phyloP scores from a whole-genome alignment of 352 stramenopile genomes.

The Phytophthora citricola region DNA sequence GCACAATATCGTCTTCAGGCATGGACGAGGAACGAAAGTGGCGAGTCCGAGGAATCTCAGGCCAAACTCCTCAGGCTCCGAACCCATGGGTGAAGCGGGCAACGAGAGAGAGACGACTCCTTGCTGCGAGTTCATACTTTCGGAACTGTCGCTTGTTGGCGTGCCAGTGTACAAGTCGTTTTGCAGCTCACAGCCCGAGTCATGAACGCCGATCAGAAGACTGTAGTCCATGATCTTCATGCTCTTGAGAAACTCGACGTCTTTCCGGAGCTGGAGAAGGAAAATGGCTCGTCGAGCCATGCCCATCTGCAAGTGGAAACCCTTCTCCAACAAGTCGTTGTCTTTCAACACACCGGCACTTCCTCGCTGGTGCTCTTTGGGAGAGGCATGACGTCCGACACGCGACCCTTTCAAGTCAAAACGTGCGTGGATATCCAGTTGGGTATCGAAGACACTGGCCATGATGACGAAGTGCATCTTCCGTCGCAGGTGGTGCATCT shows the following conservation, averaged over 20 bases:
- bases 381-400: constrained; percentile 78
- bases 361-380: constrained; percentile 68
- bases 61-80: background rate
- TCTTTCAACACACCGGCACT: constrained; percentile 89
- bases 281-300: constrained; percentile 76
- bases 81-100: constrained; percentile 42
- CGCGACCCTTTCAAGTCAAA: constrained; percentile 93
- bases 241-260: constrained; percentile 90
- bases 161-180: constrained; percentile 51
- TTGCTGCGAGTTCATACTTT: constrained; percentile 19
- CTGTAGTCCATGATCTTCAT: constrained; percentile 98
- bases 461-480: constrained; percentile 97
- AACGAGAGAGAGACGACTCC: constrained; percentile 39
- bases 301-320: constrained; percentile 88
- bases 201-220: constrained; percentile 92
- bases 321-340: constrained; percentile 89
- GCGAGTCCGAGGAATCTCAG: constrained; percentile 9
- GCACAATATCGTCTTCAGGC: constrained; percentile 8
- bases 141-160: constrained; percentile 17
- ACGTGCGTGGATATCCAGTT: constrained; percentile 90
- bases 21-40: constrained; percentile 25
- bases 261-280: constrained; percentile 87
- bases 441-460: constrained; percentile 97
- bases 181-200: constrained; percentile 69
- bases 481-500: constrained; percentile 94